These are phyloP conservation scores for Serpula lacrymans DNA, from an alignment of 768 basidiomycete genomes.

Conservation along the genomic window DNA sequence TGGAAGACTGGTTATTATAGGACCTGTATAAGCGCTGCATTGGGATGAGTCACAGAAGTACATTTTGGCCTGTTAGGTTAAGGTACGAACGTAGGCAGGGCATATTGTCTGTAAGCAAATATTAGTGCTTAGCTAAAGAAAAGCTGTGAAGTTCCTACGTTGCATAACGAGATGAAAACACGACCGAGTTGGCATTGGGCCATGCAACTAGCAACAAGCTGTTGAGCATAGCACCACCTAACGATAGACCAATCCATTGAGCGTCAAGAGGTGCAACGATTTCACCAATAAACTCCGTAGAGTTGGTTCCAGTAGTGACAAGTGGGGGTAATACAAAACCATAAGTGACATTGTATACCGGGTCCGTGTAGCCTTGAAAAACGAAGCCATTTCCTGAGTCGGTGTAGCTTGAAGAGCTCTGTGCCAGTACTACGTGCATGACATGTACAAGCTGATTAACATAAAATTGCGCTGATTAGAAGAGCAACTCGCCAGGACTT, in stretches of 20 bases:
- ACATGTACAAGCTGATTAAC: background rate
- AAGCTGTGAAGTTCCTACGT: slow-evolving; percentile 43
- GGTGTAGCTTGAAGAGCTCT: slow-evolving; percentile 38
- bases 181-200: slow-evolving; percentile 50
- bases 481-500: no score
- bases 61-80: no score
- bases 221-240: slow-evolving; percentile 52
- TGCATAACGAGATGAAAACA: slow-evolving; percentile 49
- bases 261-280: slow-evolving; percentile 52
- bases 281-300: slow-evolving; percentile 59
- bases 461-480: background rate
- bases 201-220: slow-evolving; percentile 59
- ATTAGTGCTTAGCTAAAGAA: background rate
- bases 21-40: slow-evolving; percentile 43
- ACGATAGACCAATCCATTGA: slow-evolving; percentile 54
- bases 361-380: slow-evolving; percentile 38
- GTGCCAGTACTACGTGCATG: slow-evolving; percentile 35
- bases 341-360: slow-evolving; percentile 31
- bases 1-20: slow-evolving; percentile 49
- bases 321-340: slow-evolving; percentile 54
- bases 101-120: slow-evolving; percentile 39
- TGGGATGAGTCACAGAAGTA: background rate
- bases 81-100: slow-evolving; percentile 44
- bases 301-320: slow-evolving; percentile 32
- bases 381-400: slow-evolving; percentile 56